phyloP scores from a whole-genome alignment of 164 flowering plant genomes.

The Paratinospora sagittata region DNA sequence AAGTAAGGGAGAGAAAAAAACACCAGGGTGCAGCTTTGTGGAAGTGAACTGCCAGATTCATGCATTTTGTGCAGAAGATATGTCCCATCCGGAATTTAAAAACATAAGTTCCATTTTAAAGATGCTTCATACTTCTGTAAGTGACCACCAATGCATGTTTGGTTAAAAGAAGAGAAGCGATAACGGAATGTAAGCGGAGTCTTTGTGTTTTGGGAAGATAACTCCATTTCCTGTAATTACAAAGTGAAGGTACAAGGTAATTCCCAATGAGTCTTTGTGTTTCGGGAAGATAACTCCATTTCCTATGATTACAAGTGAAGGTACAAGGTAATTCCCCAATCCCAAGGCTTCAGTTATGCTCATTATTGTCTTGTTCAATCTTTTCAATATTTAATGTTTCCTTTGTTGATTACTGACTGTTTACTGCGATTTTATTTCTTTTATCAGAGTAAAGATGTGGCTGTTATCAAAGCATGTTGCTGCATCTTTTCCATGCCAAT shows the following conservation, averaged over 20 bases:
- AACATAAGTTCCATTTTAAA: conserved; percentile 13
- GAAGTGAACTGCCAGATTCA: conserved; percentile 21
- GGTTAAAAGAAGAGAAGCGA: neutral
- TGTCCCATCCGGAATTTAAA: conserved; percentile 16
- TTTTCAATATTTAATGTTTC: too few species aligned
- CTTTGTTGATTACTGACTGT: too few species aligned
- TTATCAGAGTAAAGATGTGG: neutral
- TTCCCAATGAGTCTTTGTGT: too few species aligned
- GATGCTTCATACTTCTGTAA: conserved; percentile 9
- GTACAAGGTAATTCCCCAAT: too few species aligned
- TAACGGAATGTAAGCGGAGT: neutral
- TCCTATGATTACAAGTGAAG: too few species aligned
- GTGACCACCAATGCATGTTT: neutral
- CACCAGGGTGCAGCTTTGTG: conserved; percentile 25
- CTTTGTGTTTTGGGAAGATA: too few species aligned
- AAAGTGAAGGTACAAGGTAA: too few species aligned
- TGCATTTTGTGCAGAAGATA: conserved; percentile 21
- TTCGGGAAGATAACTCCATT: too few species aligned
- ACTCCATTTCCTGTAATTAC: too few species aligned
- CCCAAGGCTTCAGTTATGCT: too few species aligned
- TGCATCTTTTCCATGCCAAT: neutral
- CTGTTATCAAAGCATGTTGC: neutral
- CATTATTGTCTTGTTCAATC: too few species aligned
- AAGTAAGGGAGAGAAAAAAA: conserved; percentile 16
- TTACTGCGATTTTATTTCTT: too few species aligned